These are phyloP conservation scores for Trichosporon coremiiforme DNA, from an alignment of 1,284 basidiomycete genomes.

Conservation along the genomic window DNA sequence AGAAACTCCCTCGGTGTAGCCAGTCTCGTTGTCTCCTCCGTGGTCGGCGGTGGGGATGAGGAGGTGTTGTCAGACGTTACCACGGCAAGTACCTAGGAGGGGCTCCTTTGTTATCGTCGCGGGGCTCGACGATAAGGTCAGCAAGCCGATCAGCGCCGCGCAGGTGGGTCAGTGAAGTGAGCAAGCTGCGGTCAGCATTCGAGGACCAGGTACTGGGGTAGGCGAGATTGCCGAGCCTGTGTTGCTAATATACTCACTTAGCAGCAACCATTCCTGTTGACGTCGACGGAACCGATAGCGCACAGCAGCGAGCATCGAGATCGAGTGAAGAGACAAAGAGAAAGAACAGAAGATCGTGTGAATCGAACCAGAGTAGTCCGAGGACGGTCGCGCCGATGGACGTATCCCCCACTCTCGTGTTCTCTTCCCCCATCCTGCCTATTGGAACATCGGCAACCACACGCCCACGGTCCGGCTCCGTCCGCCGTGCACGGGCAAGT, in stretches of 20 bases:
- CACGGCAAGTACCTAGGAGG: background rate
- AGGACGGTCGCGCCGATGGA: background rate
- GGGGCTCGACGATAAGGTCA: background rate
- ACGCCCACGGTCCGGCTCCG: background rate
- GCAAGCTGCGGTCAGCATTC: background rate
- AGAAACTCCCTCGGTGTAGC: background rate
- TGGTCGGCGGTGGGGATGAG: background rate
- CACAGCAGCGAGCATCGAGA: background rate
- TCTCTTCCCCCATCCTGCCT: slow-evolving; percentile 2
- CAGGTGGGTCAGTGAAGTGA: background rate
- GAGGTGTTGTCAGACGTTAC: background rate
- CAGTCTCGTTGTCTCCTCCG: background rate
- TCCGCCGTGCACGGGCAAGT: background rate
- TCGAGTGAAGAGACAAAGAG: background rate
- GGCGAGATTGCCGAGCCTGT: background rate
- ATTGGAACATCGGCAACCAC: background rate
- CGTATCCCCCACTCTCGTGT: background rate
- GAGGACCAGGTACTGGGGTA: background rate
- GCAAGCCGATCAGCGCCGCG: background rate
- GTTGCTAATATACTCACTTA: background rate
- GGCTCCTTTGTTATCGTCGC: background rate
- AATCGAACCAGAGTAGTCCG: background rate
- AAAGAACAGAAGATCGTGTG: background rate
- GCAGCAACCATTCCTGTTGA: background rate
- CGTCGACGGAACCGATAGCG: too few species aligned